These are phyloP conservation scores for Proliferodiscus dingleyae DNA, from an alignment of 2,329 filamentous ascomycete genomes.

Conservation along the genomic window DNA sequence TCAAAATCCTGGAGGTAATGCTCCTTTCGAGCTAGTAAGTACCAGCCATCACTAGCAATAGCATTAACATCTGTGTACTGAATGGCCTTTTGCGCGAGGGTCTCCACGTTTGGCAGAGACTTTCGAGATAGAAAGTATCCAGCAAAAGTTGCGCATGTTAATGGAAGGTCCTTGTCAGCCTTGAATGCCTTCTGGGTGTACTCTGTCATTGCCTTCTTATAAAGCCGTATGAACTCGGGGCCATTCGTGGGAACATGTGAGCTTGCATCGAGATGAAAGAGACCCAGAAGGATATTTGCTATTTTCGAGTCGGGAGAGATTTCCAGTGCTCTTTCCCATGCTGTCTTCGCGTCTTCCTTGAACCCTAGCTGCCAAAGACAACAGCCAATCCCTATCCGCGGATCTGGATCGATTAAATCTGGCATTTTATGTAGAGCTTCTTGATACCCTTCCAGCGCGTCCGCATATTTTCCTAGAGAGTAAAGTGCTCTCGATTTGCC, in stretches of 20 bases:
- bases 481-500: slow-evolving; percentile 85
- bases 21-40: slow-evolving; percentile 84
- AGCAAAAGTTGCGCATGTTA: slow-evolving; percentile 87
- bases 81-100: slow-evolving; percentile 85
- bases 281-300: slow-evolving; percentile 81
- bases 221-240: slow-evolving; percentile 76
- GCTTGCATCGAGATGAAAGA: slow-evolving; percentile 86
- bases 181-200: slow-evolving; percentile 95
- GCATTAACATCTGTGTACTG: slow-evolving; percentile 94
- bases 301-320: slow-evolving; percentile 79
- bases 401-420: slow-evolving; percentile 85
- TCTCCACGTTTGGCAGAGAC: slow-evolving; percentile 74
- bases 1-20: slow-evolving; percentile 74
- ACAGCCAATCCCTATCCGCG: slow-evolving; percentile 90
- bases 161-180: slow-evolving; percentile 81
- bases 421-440: slow-evolving; percentile 82
- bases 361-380: slow-evolving; percentile 96
- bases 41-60: slow-evolving; percentile 97
- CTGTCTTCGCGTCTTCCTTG: slow-evolving; percentile 84
- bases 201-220: slow-evolving; percentile 90
- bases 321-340: slow-evolving; percentile 85
- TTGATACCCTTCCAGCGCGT: slow-evolving; percentile 82
- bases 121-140: slow-evolving; percentile 84
- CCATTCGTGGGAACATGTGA: slow-evolving; percentile 78
- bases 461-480: slow-evolving; percentile 78